Evolutionary conservation across 768 basidiomycete genomes (phyloP), one percentile per base, ranked within the genome.

Genomic region (Lactarius sp.): DNA sequence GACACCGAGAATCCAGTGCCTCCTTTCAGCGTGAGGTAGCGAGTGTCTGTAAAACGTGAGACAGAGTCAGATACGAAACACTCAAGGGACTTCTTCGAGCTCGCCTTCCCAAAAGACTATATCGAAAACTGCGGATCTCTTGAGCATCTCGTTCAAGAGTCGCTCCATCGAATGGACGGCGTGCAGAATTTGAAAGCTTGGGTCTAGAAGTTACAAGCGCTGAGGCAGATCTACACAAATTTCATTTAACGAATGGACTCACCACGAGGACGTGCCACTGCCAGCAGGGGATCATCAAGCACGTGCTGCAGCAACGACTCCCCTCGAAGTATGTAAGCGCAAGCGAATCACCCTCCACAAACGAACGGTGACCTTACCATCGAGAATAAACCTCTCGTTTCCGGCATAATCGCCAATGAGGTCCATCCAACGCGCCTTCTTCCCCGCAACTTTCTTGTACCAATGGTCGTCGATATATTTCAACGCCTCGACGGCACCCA

Each of bases 321-420:
- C 1, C 86, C 86, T 87, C 51, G n/a, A 27, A 12, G 52, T 3
- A 44, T 22, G 20, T n/a, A 53, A 42, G 6, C 2, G 44, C n/a
- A 31, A 50, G 10, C 18, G 20, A 20, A 46, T 9, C 4, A 34
- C 31, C 56, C 34, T 47, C 22, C 60, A 42, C 49, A 13, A 31
- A 33, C 46, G n/a, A 31, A 22, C 47, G 20, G 10, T 2, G 36
- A 6, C 66, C 70, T 42, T 70, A 83, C 86, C 86, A 71, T 88
- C 85, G 61, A 89, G 75, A 46, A 87, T 68, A 69, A 89, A 89
- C 16, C 78, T 77, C 69, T 89, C 87, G 41, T 70, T 79, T 1
- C 87, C 87, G 22, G 84, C 86, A 70, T 87, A 88, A 69, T 87
- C 87, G 4, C 86, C 85, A 34, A 88, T 73, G 9, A 88, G 75